These are phyloP conservation scores for Picochlorum sp. DNA, from an alignment of 139 green algal genomes.

Conservation along the genomic window DNA sequence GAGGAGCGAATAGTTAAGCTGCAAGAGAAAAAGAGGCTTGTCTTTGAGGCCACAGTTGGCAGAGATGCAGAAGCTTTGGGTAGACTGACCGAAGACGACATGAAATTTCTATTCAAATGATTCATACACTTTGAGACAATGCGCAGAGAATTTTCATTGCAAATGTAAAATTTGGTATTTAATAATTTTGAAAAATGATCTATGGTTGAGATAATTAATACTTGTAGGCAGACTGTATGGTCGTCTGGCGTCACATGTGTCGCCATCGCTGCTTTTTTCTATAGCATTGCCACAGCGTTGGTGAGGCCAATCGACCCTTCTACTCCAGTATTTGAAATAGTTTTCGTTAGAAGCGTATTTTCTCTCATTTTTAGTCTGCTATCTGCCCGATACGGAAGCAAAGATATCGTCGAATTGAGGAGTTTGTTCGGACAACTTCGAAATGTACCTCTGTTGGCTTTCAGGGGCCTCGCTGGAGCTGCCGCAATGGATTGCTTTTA, in stretches of 20 bases:
- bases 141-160: no score
- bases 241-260: not conserved
- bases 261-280: not conserved
- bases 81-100: constrained; percentile 79
- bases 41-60: constrained; percentile 87
- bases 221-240: no score
- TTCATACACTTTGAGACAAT: not conserved
- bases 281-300: not conserved
- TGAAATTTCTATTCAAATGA: constrained; percentile 80
- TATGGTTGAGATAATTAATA: no score
- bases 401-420: not conserved
- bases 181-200: constrained; percentile 4
- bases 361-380: not conserved
- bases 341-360: not conserved
- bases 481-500: constrained; percentile 1
- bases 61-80: constrained; percentile 61
- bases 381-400: not conserved
- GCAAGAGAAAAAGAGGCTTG: constrained; percentile 32
- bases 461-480: not conserved
- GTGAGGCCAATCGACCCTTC: not conserved
- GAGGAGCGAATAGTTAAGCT: constrained; percentile 94
- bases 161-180: no score
- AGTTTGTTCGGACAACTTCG: not conserved
- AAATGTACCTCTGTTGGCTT: not conserved
- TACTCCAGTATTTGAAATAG: constrained; percentile 3